Evolutionary conservation across 2,329 filamentous ascomycete species (phyloP).

Genomic region (Lasiodiplodia theobromae): DNA sequence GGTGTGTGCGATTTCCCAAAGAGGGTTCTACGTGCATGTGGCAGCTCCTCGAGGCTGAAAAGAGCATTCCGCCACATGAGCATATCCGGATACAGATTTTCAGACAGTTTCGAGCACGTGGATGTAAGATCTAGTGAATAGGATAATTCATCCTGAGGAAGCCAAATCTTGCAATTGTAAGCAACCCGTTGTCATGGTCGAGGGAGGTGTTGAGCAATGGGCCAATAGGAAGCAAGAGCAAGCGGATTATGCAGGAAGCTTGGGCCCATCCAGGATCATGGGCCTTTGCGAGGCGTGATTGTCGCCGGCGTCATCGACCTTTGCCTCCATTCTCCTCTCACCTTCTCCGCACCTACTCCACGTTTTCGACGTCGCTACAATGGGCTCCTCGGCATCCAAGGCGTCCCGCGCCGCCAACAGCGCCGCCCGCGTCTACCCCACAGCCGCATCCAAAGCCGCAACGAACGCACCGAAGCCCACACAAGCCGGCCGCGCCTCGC

Average conservation of each 20-base stretch:
- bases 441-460: constrained; percentile 50
- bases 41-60: too few relatives aligned
- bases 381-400: constrained; percentile 68
- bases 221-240: constrained; percentile 7
- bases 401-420: constrained; percentile 58
- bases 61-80: too few relatives aligned
- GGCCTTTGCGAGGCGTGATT: background rate
- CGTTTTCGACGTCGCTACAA: constrained; percentile 38
- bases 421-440: constrained; percentile 63
- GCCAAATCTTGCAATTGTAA: background rate
- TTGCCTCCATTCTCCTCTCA: background rate
- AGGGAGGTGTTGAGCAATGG: background rate
- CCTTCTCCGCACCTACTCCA: background rate
- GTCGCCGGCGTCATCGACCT: constrained; percentile 17
- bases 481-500: constrained; percentile 39
- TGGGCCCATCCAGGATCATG: background rate
- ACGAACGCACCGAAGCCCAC: constrained; percentile 40
- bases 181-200: background rate
- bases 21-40: too few relatives aligned
- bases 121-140: too few relatives aligned
- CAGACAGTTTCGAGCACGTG: too few relatives aligned
- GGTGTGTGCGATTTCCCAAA: too few relatives aligned
- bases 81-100: too few relatives aligned
- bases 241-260: constrained; percentile 15
- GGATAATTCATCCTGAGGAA: background rate